Conservation (phyloP, 2,329 filamentous ascomycete genomes). For the Aspergillus caelatus region DNA sequence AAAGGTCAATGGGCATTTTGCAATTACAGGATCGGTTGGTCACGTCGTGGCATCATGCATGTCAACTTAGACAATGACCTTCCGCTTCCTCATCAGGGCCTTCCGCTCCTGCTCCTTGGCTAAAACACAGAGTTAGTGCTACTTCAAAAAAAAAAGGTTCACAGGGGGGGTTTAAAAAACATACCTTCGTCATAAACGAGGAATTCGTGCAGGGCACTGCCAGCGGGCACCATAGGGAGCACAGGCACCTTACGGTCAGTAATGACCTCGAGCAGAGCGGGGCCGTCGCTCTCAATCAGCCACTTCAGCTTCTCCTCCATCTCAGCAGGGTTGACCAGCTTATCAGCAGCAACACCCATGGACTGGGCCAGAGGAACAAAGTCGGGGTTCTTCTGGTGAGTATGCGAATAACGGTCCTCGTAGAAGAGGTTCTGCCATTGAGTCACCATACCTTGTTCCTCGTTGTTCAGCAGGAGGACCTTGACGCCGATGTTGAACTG, state of each 20-base stretch:
- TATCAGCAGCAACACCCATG: slow-evolving; percentile 80
- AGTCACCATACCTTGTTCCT: slow-evolving; percentile 98
- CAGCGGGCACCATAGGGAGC: slow-evolving; percentile 94
- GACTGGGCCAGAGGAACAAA: slow-evolving; percentile 91
- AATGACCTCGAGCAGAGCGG: slow-evolving; percentile 86
- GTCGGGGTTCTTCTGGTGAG: slow-evolving; percentile 92
- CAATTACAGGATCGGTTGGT: slow-evolving; percentile 24
- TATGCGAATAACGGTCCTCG: slow-evolving; percentile 88
- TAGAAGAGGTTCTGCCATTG: slow-evolving; percentile 99
- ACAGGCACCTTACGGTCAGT: slow-evolving; percentile 81
- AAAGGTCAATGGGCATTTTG: slow-evolving; percentile 26
- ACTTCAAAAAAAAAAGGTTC: not conserved
- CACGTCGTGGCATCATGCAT: slow-evolving; percentile 21
- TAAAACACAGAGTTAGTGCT: slow-evolving; percentile 35
- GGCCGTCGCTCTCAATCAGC: slow-evolving; percentile 88
- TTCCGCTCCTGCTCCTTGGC: slow-evolving; percentile 70
- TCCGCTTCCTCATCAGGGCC: slow-evolving; percentile 68
- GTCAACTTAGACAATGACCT: slow-evolving; percentile 28
- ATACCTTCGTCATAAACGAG: slow-evolving; percentile 80
- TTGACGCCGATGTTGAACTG: slow-evolving; percentile 98
- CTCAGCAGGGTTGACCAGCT: slow-evolving; percentile 74
- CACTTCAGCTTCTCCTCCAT: slow-evolving; percentile 78
- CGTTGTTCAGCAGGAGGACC: slow-evolving; percentile 92
- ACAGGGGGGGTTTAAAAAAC: slow-evolving; percentile 29
- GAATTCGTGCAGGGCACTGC: slow-evolving; percentile 88